phyloP scores from a whole-genome alignment of 1,139 yeast genomes.

The Hyphopichia burtonii region DNA sequence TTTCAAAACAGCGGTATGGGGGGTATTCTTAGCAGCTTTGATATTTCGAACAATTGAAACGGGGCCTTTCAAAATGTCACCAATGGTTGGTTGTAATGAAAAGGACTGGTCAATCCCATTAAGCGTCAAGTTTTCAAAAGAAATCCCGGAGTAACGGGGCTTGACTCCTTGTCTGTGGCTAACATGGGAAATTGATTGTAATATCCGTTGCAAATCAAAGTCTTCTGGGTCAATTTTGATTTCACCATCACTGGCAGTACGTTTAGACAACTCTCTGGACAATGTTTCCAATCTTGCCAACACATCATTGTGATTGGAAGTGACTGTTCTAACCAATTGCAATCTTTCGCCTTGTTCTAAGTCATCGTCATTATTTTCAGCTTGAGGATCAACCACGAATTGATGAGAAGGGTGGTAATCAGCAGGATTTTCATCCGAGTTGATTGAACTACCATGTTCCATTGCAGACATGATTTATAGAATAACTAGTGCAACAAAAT shows the following conservation, averaged over 20 bases:
- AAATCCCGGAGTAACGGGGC: constrained; percentile 18
- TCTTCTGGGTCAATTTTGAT: constrained; percentile 18
- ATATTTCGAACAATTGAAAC: constrained; percentile 1
- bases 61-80: constrained; percentile 9
- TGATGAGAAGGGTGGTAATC: not conserved
- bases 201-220: constrained; percentile 28
- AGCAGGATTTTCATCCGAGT: too few species aligned
- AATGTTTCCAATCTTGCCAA: constrained; percentile 12
- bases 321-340: constrained; percentile 14
- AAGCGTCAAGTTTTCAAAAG: constrained; percentile 15
- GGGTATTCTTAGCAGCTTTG: constrained; percentile 3
- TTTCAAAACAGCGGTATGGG: constrained; percentile 55
- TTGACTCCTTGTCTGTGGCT: constrained; percentile 37
- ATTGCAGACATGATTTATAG: too few species aligned
- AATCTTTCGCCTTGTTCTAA: constrained; percentile 5
- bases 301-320: constrained; percentile 10
- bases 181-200: constrained; percentile 20
- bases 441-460: too few species aligned
- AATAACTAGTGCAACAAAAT: too few species aligned
- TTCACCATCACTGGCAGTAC: constrained; percentile 10
- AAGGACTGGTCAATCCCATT: constrained; percentile 15
- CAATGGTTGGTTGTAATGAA: constrained; percentile 13
- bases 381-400: not conserved
- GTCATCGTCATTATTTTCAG: not conserved
- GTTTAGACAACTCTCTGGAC: constrained; percentile 14